phyloP scores from a whole-genome alignment of 805 yeast genomes.

The Metschnikowia cubensis region DNA sequence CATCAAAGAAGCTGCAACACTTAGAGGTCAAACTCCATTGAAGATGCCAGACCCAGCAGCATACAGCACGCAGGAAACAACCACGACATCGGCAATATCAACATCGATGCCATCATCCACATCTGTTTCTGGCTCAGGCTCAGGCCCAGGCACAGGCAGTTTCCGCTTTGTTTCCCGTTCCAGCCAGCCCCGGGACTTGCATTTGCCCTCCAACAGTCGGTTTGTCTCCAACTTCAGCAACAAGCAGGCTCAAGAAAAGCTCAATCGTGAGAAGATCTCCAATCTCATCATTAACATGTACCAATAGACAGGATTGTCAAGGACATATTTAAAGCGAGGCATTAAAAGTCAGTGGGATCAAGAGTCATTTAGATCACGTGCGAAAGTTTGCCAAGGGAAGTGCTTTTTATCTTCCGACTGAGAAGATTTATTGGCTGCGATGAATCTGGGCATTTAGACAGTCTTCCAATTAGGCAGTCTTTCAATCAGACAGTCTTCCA shows the following conservation, averaged over 20 bases:
- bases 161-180: conserved; percentile 55
- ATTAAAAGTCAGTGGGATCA: background rate
- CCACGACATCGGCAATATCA: too few species aligned
- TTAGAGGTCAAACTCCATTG: conserved; percentile 11
- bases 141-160: background rate
- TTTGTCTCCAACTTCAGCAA: conserved; percentile 51
- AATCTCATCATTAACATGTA: conserved; percentile 47
- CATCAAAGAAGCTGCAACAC: conserved; percentile 1
- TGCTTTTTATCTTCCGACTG: too few species aligned
- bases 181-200: conserved; percentile 47
- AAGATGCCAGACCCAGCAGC: conserved; percentile 24
- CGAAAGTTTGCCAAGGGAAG: background rate
- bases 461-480: too few species aligned
- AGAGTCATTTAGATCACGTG: too few species aligned
- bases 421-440: too few species aligned
- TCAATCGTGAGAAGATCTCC: conserved; percentile 56
- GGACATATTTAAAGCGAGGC: background rate
- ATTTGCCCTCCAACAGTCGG: conserved; percentile 50
- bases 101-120: too few species aligned
- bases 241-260: conserved; percentile 47
- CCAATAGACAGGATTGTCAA: background rate
- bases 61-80: conserved; percentile 4
- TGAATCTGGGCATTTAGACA: too few species aligned
- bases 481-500: too few species aligned
- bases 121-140: too few species aligned